Evolutionary conservation across 2,329 filamentous ascomycete genomes (phyloP).

Genomic region (Colletotrichum sublineola): DNA sequence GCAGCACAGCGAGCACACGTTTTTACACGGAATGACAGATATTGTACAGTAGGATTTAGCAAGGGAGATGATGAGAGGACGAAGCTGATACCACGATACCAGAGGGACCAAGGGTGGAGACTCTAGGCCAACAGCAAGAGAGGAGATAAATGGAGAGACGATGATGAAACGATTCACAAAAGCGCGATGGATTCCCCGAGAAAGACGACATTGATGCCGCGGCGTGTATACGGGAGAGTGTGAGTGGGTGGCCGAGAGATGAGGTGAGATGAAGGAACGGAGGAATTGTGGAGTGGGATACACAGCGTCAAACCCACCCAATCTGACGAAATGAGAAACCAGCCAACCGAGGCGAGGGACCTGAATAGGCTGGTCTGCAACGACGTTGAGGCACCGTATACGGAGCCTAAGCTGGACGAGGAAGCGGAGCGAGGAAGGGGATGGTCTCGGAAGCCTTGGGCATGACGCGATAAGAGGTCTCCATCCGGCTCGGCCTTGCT

Average conservation of each 20-base stretch:
- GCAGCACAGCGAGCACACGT: constrained; percentile 41
- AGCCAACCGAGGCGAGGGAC: constrained; percentile 35
- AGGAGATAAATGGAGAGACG: constrained; percentile 1
- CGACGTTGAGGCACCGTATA: constrained; percentile 12
- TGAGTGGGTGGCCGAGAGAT: not conserved
- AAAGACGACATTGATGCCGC: constrained; percentile 6
- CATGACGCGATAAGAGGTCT: constrained; percentile 34
- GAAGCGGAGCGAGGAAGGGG: constrained; percentile 1
- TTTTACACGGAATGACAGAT: constrained; percentile 32
- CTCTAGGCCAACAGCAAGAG: constrained; percentile 9
- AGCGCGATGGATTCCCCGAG: not conserved
- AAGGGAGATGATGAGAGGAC: constrained; percentile 11
- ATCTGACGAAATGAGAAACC: constrained; percentile 29
- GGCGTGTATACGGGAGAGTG: not conserved
- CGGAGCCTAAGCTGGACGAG: constrained; percentile 9
- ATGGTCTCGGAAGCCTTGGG: constrained; percentile 6
- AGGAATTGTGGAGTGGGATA: constrained; percentile 24
- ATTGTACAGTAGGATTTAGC: constrained; percentile 37
- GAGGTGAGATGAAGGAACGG: constrained; percentile 27
- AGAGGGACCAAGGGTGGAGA: constrained; percentile 17
- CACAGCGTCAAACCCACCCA: constrained; percentile 28
- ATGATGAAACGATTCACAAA: constrained; percentile 17
- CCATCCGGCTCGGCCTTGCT: constrained; percentile 14
- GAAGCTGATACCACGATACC: constrained; percentile 22
- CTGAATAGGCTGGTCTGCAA: constrained; percentile 35